phyloP scores from a whole-genome alignment of 208 protist genomes.

The Acanthamoeba triangularis region DNA sequence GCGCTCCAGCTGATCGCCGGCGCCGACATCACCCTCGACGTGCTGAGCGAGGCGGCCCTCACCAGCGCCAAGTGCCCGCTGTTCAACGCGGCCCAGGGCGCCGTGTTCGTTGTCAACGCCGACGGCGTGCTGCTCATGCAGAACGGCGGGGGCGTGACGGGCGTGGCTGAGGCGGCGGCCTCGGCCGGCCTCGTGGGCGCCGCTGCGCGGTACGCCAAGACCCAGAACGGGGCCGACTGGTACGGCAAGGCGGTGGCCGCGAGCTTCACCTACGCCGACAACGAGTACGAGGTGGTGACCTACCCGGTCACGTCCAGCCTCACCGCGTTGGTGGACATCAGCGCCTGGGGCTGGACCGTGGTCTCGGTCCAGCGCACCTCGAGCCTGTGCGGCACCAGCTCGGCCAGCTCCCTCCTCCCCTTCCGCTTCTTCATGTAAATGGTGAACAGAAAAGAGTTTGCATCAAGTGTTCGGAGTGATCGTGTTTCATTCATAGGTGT shows the following conservation, averaged over 20 bases:
- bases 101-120: neutral
- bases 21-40: slow-evolving; percentile 19
- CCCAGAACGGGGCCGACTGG: neutral
- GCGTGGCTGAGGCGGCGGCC: neutral
- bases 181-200: neutral
- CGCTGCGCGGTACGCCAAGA: neutral
- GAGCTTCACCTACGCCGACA: neutral
- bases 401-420: neutral
- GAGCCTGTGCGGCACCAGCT: neutral
- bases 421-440: neutral
- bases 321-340: neutral
- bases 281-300: neutral
- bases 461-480: no score
- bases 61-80: slow-evolving; percentile 12
- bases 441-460: no score
- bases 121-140: slow-evolving; percentile 19
- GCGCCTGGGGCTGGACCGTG: slow-evolving; percentile 4
- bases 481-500: no score
- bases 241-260: neutral
- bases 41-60: neutral
- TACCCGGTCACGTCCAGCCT: neutral
- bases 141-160: neutral
- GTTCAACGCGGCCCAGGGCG: neutral
- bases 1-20: neutral
- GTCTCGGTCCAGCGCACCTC: neutral